Base-by-base conservation (phyloP, 2,329 filamentous ascomycete species). In the Cladosporium sp. region DNA sequence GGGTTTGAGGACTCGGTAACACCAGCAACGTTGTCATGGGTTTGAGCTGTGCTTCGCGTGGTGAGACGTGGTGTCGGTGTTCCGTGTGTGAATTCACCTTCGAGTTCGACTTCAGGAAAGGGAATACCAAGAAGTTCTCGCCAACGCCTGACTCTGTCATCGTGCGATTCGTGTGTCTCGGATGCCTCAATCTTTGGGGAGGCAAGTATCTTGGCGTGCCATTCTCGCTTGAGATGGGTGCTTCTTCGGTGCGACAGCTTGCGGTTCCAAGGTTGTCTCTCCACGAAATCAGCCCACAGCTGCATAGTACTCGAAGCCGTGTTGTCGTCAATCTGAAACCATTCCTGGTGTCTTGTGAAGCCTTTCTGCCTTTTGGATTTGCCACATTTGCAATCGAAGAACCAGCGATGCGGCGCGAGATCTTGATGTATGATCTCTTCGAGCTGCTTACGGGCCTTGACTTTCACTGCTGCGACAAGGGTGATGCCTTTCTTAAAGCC, bases 351-450 rank as follows among this genome's bases (percentile, higher is more conserved):
- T n/a, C 51, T 54, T 54, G 51, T 54, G 15, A 32, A 54, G 1
- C 28, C 15, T 4, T 54, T n/a, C 2, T n/a, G 2, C 14, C 2
- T 54, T 11, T 11, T 54, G 26, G 11, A 28, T 51, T 54, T 2
- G 51, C 51, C 51, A 30, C 51, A 54, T 2, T 5, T 15, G 15
- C 51, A 54, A 7, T 54, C 14, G 28, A 54, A 54, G 28, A 54
- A 54, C 6, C 51, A 15, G 7, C 51, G 24, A n/a, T 54, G 51
- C 28, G 51, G 51, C 7, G 51, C 51, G 28, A 54, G 51, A 30
- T 54, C 51, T n/a, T 54, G 51, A 15, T 54, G 51, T 54, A 54
- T n/a, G 28, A 54, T 54, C 2, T 54, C 15, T 15, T 54, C 51
- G 51, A 54, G 24, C 15, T 26, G 26, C 28, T 54, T 54, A 11